Evolutionary conservation across 441 rosid species (phyloP).

Genomic region (Erysimum cheiri): DNA sequence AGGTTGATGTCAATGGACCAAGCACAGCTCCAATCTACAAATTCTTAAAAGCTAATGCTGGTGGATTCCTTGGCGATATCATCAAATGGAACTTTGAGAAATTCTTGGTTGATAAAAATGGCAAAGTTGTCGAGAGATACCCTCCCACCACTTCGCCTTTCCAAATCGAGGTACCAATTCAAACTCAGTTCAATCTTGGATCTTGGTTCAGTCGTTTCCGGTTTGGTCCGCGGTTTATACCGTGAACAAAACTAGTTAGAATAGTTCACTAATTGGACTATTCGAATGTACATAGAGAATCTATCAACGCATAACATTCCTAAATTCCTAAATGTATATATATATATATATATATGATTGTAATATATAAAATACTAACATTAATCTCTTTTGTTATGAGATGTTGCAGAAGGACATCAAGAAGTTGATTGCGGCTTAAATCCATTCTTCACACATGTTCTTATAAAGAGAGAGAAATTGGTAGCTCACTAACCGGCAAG

Average conservation of each 20-base stretch:
- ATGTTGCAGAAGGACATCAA: conserved; percentile 39
- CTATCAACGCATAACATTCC: not conserved
- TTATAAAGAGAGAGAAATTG: not conserved
- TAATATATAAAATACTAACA: not conserved
- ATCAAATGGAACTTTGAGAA: conserved; percentile 82
- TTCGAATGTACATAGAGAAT: not conserved
- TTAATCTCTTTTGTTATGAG: not conserved
- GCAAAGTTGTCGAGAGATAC: conserved; percentile 68
- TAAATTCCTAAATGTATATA: not conserved
- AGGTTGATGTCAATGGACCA: conserved; percentile 80
- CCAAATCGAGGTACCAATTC: conserved; percentile 63
- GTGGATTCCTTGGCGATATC: conserved; percentile 68
- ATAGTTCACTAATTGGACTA: not conserved
- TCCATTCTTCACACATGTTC: not conserved
- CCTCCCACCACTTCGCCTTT: conserved; percentile 79
- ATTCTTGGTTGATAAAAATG: conserved; percentile 71
- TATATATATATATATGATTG: too few species aligned
- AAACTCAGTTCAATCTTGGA: not conserved
- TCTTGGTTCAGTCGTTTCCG: not conserved
- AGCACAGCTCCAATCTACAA: conserved; percentile 71
- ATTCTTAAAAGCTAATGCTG: conserved; percentile 64
- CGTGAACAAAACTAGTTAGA: not conserved
- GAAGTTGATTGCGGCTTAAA: conserved; percentile 37
- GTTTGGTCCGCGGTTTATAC: not conserved
- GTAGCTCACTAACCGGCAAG: conserved; percentile 13